Evolutionary conservation across 805 yeast genomes (phyloP).

Genomic region (Cyberlindnera euphorbiiphila): DNA sequence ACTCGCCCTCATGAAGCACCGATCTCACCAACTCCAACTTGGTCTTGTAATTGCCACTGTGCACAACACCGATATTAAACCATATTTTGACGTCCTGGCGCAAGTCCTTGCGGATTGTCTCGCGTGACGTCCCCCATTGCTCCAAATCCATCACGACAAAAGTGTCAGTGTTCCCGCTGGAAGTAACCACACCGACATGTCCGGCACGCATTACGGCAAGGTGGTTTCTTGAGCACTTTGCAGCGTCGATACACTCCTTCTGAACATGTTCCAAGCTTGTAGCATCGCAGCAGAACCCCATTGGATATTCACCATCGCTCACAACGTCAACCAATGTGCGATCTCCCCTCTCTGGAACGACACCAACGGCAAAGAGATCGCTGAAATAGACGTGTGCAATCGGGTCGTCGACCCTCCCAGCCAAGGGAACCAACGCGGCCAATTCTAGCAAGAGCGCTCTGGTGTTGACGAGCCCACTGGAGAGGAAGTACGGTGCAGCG

Average conservation of each 20-base stretch:
- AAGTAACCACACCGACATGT: slow-evolving; percentile 10
- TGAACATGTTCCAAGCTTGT: background rate
- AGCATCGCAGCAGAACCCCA: slow-evolving; percentile 1
- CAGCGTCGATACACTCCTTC: slow-evolving; percentile 1
- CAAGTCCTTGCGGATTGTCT: background rate
- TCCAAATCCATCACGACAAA: slow-evolving; percentile 5
- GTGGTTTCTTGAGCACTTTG: slow-evolving; percentile 2
- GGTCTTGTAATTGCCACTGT: slow-evolving; percentile 2
- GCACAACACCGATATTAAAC: slow-evolving; percentile 6
- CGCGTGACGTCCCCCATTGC: background rate
- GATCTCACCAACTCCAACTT: slow-evolving; percentile 1
- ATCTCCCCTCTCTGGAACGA: slow-evolving; percentile 2
- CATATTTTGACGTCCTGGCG: slow-evolving; percentile 1
- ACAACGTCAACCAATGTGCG: slow-evolving; percentile 8
- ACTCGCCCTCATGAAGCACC: background rate
- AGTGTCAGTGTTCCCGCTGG: slow-evolving; percentile 8
- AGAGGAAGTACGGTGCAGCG: slow-evolving; percentile 14
- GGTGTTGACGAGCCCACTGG: slow-evolving; percentile 12
- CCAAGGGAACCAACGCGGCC: background rate
- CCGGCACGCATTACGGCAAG: slow-evolving; percentile 12
- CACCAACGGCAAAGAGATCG: slow-evolving; percentile 11
- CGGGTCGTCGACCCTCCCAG: slow-evolving; percentile 9
- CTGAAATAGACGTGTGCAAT: slow-evolving; percentile 15
- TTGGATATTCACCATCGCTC: slow-evolving; percentile 6
- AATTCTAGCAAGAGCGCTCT: slow-evolving; percentile 9